These are phyloP conservation scores for Plasmodium cynomolgi DNA, from an alignment of 169 alveolate genomes.

Conservation along the genomic window DNA sequence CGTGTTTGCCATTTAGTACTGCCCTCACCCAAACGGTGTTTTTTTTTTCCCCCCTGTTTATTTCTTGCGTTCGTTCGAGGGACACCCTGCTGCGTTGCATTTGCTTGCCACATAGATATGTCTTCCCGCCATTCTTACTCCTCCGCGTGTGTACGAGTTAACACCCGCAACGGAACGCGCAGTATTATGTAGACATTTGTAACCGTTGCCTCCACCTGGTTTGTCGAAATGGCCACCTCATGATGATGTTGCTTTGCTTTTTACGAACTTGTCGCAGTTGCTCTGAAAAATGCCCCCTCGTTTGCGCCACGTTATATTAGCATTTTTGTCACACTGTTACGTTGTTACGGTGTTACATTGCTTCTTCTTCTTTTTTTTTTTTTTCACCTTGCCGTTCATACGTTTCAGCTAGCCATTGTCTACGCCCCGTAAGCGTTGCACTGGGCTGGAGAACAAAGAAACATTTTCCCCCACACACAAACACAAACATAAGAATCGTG, in stretches of 20 bases:
- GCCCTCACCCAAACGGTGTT: not conserved
- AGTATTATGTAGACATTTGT: not conserved
- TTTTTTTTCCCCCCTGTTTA: not conserved
- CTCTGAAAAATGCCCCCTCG: not conserved
- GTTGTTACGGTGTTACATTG: not conserved
- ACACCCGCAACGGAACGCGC: not conserved
- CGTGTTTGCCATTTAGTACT: not conserved
- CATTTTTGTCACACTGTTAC: not conserved
- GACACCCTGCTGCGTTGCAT: not conserved
- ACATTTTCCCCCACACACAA: not conserved
- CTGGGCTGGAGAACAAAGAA: not conserved
- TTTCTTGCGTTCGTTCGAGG: not conserved
- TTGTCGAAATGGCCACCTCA: not conserved
- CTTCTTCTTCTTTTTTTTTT: not conserved
- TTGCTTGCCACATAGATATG: not conserved
- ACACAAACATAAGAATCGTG: not conserved
- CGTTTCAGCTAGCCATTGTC: not conserved
- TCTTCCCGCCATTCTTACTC: not conserved
- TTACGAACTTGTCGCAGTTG: not conserved
- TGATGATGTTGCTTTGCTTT: not conserved
- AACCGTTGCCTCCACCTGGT: not conserved
- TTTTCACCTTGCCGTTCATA: not conserved
- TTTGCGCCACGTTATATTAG: not conserved
- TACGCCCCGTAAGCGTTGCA: not conserved
- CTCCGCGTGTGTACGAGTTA: not conserved